Conservation (phyloP, 2,329 filamentous ascomycete species). For the Ophiostoma quercus region DNA sequence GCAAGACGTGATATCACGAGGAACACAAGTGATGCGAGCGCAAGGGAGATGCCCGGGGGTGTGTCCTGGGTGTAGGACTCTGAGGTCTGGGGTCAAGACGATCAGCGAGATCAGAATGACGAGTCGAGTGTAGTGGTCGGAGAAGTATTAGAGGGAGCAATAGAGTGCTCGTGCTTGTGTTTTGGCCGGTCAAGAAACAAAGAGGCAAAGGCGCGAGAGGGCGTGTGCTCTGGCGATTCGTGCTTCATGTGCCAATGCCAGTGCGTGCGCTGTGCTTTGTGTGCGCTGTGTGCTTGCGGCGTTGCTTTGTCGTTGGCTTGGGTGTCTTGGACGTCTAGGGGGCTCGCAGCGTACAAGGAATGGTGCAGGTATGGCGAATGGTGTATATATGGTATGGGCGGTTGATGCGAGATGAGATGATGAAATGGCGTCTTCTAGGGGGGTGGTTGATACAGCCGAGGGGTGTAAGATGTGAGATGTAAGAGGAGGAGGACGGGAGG, state of each 20-base stretch:
- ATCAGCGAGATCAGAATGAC: conserved; percentile 9
- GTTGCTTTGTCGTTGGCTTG: neutral
- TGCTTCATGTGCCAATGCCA: neutral
- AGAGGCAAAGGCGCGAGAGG: conserved; percentile 15
- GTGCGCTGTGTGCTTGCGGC: neutral
- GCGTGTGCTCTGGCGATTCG: conserved; percentile 12
- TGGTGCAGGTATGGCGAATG: conserved; percentile 12
- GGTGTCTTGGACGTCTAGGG: conserved; percentile 1
- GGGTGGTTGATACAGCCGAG: conserved; percentile 12
- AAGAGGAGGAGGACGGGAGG: neutral
- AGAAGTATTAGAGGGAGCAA: neutral
- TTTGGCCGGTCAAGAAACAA: neutral
- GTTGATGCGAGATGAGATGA: conserved; percentile 24
- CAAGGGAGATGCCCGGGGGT: neutral
- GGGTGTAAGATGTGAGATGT: neutral
- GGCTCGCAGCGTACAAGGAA: neutral
- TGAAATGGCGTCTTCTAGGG: conserved; percentile 23
- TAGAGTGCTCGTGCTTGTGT: neutral
- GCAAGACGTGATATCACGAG: conserved; percentile 15
- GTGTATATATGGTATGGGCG: conserved; percentile 11
- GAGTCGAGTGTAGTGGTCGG: conserved; percentile 2
- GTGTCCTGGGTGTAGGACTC: conserved; percentile 3
- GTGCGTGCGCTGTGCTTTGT: neutral
- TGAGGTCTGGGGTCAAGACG: conserved; percentile 9
- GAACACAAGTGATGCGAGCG: conserved; percentile 9